Evolutionary conservation across 495 filamentous ascomycete species (phyloP), one percentile per base, ranked within the genome.

Genomic region (Aspergillus bridgeri): DNA sequence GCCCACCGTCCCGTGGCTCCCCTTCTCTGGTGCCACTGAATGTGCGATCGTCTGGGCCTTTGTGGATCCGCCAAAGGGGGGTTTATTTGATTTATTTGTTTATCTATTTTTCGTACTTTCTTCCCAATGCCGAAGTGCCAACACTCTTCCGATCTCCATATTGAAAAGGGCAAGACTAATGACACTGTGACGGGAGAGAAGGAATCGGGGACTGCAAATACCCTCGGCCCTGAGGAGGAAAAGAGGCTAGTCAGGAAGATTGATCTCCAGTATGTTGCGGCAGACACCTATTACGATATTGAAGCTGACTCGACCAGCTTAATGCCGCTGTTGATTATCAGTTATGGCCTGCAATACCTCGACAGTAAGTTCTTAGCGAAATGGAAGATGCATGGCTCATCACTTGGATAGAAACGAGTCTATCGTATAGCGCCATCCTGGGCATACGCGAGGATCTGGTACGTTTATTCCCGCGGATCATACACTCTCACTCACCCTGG

Each of bases 351-450:
- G 24, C 62, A 64, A 13, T 60, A 55, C 25, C 27, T 64, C 17
- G 58, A 64, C 53, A 64, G 60, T 63, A 52, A 42, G 57, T 50
- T 19, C 9, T 46, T 51, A 18, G 19, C 15, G 20, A 18, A 3
- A 27, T 0, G 6, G 23, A 9, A 9, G 1, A 8, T 42, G 3
- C 20, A 9, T 29, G n/a, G 22, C 52, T 60, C n/a, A 60, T 42
- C 19, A 6, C 19, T 15, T 47, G 21, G 5, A 24, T 24, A 63
- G 60, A 80, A 58, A 79, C 75, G 2, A 80, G 75, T 15, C 58
- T 81, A 17, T 72, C 74, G 7, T 79, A 80, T 58, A 74, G 75
- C 23, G 73, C 78, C 17, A 74, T 82, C 46, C 79, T 83, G 59
- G 77, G 77, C 6, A 77, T 83, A 47, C 58, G 65, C 47, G 60